Evolutionary conservation across 495 filamentous ascomycete species (phyloP), one percentile per base, ranked within the genome.

Genomic region (Neurospora sp.): DNA sequence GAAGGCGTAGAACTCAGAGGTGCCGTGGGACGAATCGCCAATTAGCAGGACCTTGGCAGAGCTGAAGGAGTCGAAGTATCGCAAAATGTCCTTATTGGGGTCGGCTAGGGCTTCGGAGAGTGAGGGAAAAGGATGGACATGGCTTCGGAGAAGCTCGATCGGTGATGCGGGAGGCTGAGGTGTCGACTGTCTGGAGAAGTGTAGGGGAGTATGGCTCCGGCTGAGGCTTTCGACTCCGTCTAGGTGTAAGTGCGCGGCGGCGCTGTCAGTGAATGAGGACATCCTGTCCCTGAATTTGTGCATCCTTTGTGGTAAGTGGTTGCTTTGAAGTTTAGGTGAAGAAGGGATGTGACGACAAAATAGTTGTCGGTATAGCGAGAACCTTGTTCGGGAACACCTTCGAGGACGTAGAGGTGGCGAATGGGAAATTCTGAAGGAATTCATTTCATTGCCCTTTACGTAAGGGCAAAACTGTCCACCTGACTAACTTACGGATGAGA

Each of bases 1-100:
- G 6, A 85, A 86, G 38, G 78, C 48, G 78, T 89, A 90, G 80
- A 88, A 90, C 74, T 90, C 88, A 1, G 86, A 89, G 2, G 88
- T 89, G 38, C 88, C 88, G 76, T 89, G 88, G 39, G 84, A 87
- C 39, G 82, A 86, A 73, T 89, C 88, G 31, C 88, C 88, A 10
- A 90, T 82, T 3, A 89, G 86, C 21, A 89, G 80, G 34, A 89
- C 77, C 42, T 83, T 81, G 73, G 75, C 69, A 1, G 28, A 70
- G 42, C 78, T 79, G 75, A 83, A 88, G 24, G 70, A 73, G 77
- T 87, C 85, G 62, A 88, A 87, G 73, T 79, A 73, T 8, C 54
- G 39, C 2, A 66, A 66, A 31, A 66, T 17, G 28, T 66, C 28
- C 54, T 66, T 66, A 15, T 66, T 66, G 15, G 28, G 24, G 28